Conservation (phyloP, 345 rosid genomes). For the Euphorbia tirucalli region DNA sequence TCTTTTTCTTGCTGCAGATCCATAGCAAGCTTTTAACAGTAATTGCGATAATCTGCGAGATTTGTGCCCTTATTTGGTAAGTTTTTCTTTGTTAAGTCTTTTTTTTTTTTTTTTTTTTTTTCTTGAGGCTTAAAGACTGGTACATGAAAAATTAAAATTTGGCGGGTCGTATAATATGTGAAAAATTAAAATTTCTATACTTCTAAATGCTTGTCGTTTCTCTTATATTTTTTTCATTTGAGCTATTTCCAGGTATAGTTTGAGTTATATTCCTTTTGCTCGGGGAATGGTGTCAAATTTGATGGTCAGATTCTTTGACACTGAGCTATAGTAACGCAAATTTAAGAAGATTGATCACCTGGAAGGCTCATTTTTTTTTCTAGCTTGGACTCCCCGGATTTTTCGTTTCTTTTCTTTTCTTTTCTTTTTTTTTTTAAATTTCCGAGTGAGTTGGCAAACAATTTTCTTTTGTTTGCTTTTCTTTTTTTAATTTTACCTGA, state of each 20-base stretch:
- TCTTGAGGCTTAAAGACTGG: not conserved
- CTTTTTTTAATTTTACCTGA: not conserved
- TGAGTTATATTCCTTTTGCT: constrained; percentile 90
- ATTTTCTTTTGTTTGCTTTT: not conserved
- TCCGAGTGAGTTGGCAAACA: not conserved
- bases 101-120: not conserved
- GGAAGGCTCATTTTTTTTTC: not conserved
- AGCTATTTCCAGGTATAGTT: constrained; percentile 71
- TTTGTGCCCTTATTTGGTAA: constrained; percentile 83
- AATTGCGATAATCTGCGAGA: constrained; percentile 77
- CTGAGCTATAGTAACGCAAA: constrained; percentile 50
- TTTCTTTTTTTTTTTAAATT: too few species aligned
- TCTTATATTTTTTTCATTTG: constrained; percentile 18
- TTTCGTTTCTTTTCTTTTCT: too few species aligned
- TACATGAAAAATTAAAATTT: not conserved
- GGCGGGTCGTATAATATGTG: too few species aligned
- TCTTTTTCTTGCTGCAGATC: constrained; percentile 52
- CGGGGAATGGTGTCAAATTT: constrained; percentile 71
- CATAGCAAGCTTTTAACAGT: constrained; percentile 75
- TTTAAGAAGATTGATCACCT: not conserved
- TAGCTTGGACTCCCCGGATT: not conserved
- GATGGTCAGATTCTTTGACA: constrained; percentile 79
- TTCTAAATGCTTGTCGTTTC: constrained; percentile 2
- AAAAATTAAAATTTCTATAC: too few species aligned
- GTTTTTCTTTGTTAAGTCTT: constrained; percentile 26